Conservation (phyloP, 2,329 filamentous ascomycete species). For the Monosporascus sp. region DNA sequence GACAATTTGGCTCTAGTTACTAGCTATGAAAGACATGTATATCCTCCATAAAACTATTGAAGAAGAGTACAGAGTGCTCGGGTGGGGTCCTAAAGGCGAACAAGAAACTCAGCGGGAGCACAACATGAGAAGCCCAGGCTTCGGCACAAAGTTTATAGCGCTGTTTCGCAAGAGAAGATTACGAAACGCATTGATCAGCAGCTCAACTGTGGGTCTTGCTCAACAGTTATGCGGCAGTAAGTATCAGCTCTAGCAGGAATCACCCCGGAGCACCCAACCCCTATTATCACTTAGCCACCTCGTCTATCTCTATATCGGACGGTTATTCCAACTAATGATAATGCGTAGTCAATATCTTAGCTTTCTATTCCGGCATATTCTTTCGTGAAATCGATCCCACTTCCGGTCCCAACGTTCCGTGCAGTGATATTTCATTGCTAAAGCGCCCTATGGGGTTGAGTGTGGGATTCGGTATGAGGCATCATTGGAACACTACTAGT, state of each 20-base stretch:
- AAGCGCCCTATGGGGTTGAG: conserved; percentile 18
- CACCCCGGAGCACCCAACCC: conserved; percentile 6
- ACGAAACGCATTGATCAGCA: conserved; percentile 15
- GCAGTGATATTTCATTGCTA: neutral
- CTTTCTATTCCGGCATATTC: conserved; percentile 32
- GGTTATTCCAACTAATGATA: conserved; percentile 4
- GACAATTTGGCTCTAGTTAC: conserved; percentile 18
- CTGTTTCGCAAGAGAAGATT: conserved; percentile 5
- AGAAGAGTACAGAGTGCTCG: neutral
- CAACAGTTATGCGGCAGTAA: conserved; percentile 19
- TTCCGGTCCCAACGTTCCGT: neutral
- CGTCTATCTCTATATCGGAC: neutral
- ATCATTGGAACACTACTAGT: neutral
- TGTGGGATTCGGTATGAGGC: conserved; percentile 14
- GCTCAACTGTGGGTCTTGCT: conserved; percentile 13
- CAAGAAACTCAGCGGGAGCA: neutral
- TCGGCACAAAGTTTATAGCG: conserved; percentile 2
- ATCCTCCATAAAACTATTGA: conserved; percentile 25
- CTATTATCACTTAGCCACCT: neutral
- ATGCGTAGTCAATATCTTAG: conserved; percentile 28
- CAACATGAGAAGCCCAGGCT: neutral
- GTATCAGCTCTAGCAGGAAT: conserved; percentile 34
- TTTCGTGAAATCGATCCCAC: neutral
- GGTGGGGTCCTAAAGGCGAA: neutral
- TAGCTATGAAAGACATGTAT: conserved; percentile 33